Percentiles rank a stretch among this genome's conserved stretches.
Conservation (phyloP, 2,329 filamentous ascomycete species). For the Xylaria multiplex region DNA sequence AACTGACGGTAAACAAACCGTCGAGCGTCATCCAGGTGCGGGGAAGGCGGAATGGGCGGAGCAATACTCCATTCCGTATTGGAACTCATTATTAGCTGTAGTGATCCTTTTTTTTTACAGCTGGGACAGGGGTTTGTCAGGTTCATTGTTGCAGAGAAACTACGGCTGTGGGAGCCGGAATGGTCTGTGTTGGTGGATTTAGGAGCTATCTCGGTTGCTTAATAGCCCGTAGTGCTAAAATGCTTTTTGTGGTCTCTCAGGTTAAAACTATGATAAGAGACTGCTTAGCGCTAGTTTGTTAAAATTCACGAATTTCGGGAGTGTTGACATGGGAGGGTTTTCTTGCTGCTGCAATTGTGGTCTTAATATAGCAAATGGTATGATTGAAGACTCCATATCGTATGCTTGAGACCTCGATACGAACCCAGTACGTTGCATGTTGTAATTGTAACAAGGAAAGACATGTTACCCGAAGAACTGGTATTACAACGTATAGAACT, state of each 20-base stretch:
- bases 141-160: background rate
- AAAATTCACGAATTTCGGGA: background rate
- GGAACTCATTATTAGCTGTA: constrained; percentile 10
- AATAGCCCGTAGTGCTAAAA: background rate
- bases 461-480: constrained; percentile 16
- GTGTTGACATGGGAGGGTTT: background rate
- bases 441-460: constrained; percentile 8
- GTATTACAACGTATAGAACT: constrained; percentile 21
- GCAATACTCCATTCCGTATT: constrained; percentile 21
- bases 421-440: background rate
- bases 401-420: background rate
- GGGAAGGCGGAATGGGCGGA: constrained; percentile 25
- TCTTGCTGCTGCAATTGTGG: constrained; percentile 8
- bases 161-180: background rate
- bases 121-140: constrained; percentile 22
- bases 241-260: background rate
- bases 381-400: background rate
- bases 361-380: background rate
- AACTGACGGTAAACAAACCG: constrained; percentile 1
- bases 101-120: constrained; percentile 18
- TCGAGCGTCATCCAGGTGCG: constrained; percentile 23
- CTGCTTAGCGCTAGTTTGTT: background rate
- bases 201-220: constrained; percentile 3
- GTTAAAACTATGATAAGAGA: background rate
- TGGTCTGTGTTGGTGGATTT: background rate